Evolutionary conservation across 306 rosid genomes (phyloP).

Genomic region (Cucurbita ficifolia): DNA sequence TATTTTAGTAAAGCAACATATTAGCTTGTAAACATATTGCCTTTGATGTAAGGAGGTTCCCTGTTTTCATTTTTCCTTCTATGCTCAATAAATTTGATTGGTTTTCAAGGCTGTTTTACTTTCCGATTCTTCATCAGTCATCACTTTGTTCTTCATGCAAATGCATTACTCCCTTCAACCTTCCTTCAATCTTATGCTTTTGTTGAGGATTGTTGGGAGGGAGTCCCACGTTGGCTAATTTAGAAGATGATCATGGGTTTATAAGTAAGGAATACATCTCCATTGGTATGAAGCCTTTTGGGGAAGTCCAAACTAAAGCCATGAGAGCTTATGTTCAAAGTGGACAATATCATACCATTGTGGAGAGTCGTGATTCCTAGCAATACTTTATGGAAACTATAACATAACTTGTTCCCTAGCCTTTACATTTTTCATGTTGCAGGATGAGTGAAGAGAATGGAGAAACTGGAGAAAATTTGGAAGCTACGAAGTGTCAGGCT

Average conservation of each 20-base stretch:
- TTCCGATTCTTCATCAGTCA: background rate
- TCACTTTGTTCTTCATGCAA: background rate
- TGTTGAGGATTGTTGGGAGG: no score
- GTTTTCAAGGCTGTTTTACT: background rate
- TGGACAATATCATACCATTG: no score
- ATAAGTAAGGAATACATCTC: no score
- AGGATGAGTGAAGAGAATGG: constrained; percentile 9
- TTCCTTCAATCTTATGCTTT: background rate
- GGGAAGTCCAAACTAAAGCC: no score
- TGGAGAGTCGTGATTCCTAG: no score
- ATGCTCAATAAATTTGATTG: background rate
- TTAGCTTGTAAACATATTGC: no score
- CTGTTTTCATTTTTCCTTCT: background rate
- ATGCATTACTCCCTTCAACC: background rate
- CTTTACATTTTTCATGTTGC: constrained; percentile 5
- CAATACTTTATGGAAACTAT: background rate
- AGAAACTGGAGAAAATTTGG: constrained; percentile 11
- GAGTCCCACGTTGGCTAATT: no score
- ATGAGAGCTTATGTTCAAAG: no score
- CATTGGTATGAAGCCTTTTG: no score
- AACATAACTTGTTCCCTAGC: background rate
- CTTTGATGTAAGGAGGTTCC: no score
- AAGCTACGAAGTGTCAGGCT: constrained; percentile 6
- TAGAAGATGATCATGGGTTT: no score
- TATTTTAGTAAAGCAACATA: background rate